Percentiles rank a stretch among this genome's conserved stretches.
phyloP scores from a whole-genome alignment of 2,329 filamentous ascomycete genomes.

The Raffaelea arxii region DNA sequence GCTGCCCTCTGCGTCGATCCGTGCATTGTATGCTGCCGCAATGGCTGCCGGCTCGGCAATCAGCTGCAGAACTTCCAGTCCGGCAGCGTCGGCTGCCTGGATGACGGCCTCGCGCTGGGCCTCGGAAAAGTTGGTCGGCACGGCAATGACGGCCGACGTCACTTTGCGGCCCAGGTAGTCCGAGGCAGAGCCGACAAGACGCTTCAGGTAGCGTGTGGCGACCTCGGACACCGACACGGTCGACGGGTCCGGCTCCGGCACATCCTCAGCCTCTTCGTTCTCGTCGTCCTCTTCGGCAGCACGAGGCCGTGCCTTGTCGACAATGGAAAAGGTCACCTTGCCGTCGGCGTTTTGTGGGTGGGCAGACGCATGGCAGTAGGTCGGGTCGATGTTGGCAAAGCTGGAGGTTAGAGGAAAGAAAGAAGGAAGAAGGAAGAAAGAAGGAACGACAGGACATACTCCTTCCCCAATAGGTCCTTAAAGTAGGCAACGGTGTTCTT shows the following conservation, averaged over 20 bases:
- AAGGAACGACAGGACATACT: conserved; percentile 43
- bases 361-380: conserved; percentile 84
- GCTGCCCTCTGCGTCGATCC: conserved; percentile 70
- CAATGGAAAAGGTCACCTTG: conserved; percentile 70
- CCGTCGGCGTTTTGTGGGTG: conserved; percentile 70
- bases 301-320: conserved; percentile 49
- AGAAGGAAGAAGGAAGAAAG: neutral
- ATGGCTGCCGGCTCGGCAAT: conserved; percentile 87
- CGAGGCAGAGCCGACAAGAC: conserved; percentile 71
- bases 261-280: conserved; percentile 11
- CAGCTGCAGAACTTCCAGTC: conserved; percentile 82
- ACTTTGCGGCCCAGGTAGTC: conserved; percentile 91
- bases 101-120: conserved; percentile 74
- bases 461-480: conserved; percentile 89
- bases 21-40: conserved; percentile 82
- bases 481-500: conserved; percentile 93
- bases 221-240: conserved; percentile 71
- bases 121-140: conserved; percentile 88
- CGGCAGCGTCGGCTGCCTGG: conserved; percentile 68
- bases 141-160: conserved; percentile 86
- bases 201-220: conserved; percentile 73
- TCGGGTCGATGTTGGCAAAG: conserved; percentile 94
- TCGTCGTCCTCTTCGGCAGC: conserved; percentile 41
- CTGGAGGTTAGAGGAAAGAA: conserved; percentile 22
- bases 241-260: conserved; percentile 38